phyloP scores from a whole-genome alignment of 2,329 filamentous ascomycete species.

The Claviceps sp. region DNA sequence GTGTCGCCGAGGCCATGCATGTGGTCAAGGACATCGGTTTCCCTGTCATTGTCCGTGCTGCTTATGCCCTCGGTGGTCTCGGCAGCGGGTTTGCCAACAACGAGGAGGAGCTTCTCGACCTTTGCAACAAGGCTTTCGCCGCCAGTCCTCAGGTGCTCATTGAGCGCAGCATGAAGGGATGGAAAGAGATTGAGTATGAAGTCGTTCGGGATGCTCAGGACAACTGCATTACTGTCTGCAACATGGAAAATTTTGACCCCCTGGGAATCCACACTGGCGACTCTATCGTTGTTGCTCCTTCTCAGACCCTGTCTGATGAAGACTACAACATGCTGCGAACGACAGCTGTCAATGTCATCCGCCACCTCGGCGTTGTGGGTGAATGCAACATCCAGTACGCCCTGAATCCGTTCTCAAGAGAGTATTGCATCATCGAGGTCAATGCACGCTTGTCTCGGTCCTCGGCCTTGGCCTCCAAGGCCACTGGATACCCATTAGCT shows the following conservation, averaged over 20 bases:
- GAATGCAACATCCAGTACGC: constrained; percentile 99
- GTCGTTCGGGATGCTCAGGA: constrained; percentile 90
- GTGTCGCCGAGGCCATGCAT: constrained; percentile 73
- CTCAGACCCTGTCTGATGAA: constrained; percentile 90
- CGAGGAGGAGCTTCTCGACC: constrained; percentile 65
- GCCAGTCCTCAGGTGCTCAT: constrained; percentile 93
- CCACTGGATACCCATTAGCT: constrained; percentile 87
- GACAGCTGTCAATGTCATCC: constrained; percentile 92
- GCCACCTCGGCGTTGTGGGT: constrained; percentile 91
- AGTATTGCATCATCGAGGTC: constrained; percentile 99
- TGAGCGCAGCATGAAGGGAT: constrained; percentile 97
- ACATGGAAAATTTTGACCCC: constrained; percentile 99
- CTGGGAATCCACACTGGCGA: constrained; percentile 97
- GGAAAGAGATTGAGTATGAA: constrained; percentile 99
- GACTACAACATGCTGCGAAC: constrained; percentile 99
- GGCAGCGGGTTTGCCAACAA: constrained; percentile 93
- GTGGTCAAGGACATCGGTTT: constrained; percentile 87
- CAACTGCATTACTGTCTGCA: constrained; percentile 98
- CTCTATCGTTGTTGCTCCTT: constrained; percentile 94
- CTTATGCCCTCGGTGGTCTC: constrained; percentile 87
- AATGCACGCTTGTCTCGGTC: constrained; percentile 93
- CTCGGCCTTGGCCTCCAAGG: constrained; percentile 90
- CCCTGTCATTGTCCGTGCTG: constrained; percentile 92
- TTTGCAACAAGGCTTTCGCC: constrained; percentile 90
- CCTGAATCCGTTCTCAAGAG: constrained; percentile 82